Base-by-base conservation (phyloP, 2,329 filamentous ascomycete species). In the Fusarium sp. region DNA sequence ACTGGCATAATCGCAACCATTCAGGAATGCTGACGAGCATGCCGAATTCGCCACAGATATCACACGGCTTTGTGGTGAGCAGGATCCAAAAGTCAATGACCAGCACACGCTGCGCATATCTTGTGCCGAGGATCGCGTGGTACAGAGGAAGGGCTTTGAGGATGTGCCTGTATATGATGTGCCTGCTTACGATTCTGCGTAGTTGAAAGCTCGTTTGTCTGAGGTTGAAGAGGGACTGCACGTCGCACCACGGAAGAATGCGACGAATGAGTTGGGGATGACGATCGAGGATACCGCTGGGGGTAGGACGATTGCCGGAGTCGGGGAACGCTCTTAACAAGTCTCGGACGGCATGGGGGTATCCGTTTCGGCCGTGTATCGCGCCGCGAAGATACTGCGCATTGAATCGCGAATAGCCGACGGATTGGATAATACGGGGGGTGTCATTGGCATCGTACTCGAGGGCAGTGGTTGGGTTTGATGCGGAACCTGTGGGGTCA, bases 181-280 rank as follows among this genome's bases (percentile, higher is more conserved):
- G 58, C 56, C 62, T 71, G 59, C 76, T 66, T n/a, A 80, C 70
- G 9, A 29, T 48, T 18, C 76, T 56, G 65, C 77, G 77, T 19
- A 66, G 70, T 52, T 65, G 42, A 41, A 73, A 37, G 70, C 70
- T 80, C 4, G 68, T 63, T 64, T 81, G 79, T 45, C 80, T 75
- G 23, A 83, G 73, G 1, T 63, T 67, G 56, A 81, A 79, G 23
- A 82, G 10, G 29, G 79, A 79, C n/a, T 63, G 23, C 29, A 82
- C 77, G 51, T 82, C 80, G 14, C 80, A 59, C 48, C 18, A 16
- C n/a, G 19, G 16, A 18, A 37, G 16, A 9, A 37, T 37, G n/a
- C n/a, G n/a, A n/a, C n/a, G n/a, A n/a, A n/a, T n/a, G n/a, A n/a
- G n/a, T n/a, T n/a, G n/a, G n/a, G n/a, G n/a, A n/a, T n/a, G n/a